A percentile compares a stretch with the other conserved stretches of the same genome.
Conservation (phyloP, 805 yeast genomes). For the Suhomyces canberraensis region DNA sequence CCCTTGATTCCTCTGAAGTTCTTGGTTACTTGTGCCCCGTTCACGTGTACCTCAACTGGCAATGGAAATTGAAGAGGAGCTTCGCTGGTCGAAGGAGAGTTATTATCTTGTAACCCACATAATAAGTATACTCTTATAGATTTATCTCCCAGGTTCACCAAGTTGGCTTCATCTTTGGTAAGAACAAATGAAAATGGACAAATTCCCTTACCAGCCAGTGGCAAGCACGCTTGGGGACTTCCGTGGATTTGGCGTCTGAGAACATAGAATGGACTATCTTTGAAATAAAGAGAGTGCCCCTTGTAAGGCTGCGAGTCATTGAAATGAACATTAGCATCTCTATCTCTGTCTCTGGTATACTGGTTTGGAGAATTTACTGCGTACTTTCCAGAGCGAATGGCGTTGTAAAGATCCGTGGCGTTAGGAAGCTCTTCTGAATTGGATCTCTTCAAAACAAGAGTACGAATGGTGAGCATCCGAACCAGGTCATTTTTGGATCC, state of each 20-base stretch:
- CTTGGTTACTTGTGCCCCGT: conserved; percentile 45
- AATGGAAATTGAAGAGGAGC: conserved; percentile 61
- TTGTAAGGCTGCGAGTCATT: conserved; percentile 13
- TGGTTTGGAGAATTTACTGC: neutral
- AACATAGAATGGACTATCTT: conserved; percentile 54
- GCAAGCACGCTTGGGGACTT: conserved; percentile 45
- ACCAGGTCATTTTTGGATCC: conserved; percentile 36
- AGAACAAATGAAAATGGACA: conserved; percentile 39
- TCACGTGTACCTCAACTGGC: conserved; percentile 65
- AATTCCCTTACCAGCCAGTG: conserved; percentile 44
- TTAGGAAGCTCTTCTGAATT: conserved; percentile 36
- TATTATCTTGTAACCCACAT: conserved; percentile 43
- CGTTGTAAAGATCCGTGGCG: conserved; percentile 25
- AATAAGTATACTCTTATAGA: conserved; percentile 46
- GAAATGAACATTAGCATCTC: neutral
- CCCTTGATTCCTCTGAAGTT: conserved; percentile 66
- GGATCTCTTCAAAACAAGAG: conserved; percentile 39
- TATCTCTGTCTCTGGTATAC: neutral
- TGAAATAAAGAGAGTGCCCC: conserved; percentile 47
- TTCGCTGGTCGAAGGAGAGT: conserved; percentile 18
- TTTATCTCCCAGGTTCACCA: conserved; percentile 21
- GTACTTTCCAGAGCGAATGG: conserved; percentile 28
- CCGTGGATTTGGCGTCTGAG: conserved; percentile 46
- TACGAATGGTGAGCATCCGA: conserved; percentile 43
- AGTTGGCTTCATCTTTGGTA: conserved; percentile 36